These are phyloP conservation scores for Brassica nigra DNA, from an alignment of 345 rosid species.

Conservation along the genomic window DNA sequence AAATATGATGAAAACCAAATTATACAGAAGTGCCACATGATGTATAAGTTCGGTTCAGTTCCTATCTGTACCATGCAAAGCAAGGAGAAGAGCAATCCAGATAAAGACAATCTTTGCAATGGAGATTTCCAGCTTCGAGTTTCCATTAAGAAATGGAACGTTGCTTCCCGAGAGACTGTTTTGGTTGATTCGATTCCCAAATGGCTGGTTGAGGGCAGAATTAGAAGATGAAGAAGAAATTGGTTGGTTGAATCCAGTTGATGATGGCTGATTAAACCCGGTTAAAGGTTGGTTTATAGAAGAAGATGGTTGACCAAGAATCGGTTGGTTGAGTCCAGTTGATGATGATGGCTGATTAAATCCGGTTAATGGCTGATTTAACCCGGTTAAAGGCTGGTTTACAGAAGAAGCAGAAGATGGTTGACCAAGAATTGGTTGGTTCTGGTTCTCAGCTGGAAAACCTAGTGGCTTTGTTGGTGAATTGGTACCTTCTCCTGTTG, in stretches of 20 bases:
- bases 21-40: slow-evolving; percentile 1
- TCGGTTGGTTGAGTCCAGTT: slow-evolving; percentile 40
- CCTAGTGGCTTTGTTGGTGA: slow-evolving; percentile 26
- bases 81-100: slow-evolving; percentile 23
- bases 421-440: slow-evolving; percentile 46
- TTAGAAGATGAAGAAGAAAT: slow-evolving; percentile 22
- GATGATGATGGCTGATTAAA: slow-evolving; percentile 42
- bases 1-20: slow-evolving; percentile 16
- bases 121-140: slow-evolving; percentile 25
- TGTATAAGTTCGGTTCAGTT: slow-evolving; percentile 13
- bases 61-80: slow-evolving; percentile 20
- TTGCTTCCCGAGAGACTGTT: slow-evolving; percentile 30
- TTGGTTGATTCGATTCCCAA: slow-evolving; percentile 33
- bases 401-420: slow-evolving; percentile 44
- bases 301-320: slow-evolving; percentile 45
- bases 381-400: slow-evolving; percentile 50
- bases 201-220: slow-evolving; percentile 28
- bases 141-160: slow-evolving; percentile 46
- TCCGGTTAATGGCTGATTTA: slow-evolving; percentile 46
- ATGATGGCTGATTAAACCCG: slow-evolving; percentile 48
- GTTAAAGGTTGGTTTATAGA: slow-evolving; percentile 47
- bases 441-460: slow-evolving; percentile 36
- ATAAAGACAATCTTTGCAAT: slow-evolving; percentile 5
- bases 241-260: slow-evolving; percentile 43
- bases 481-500: slow-evolving; percentile 37